A percentile compares a stretch with the other conserved stretches of the same genome.
phyloP scores from a whole-genome alignment of 1,139 yeast genomes.

The Protomyces arabidopsidicola region DNA sequence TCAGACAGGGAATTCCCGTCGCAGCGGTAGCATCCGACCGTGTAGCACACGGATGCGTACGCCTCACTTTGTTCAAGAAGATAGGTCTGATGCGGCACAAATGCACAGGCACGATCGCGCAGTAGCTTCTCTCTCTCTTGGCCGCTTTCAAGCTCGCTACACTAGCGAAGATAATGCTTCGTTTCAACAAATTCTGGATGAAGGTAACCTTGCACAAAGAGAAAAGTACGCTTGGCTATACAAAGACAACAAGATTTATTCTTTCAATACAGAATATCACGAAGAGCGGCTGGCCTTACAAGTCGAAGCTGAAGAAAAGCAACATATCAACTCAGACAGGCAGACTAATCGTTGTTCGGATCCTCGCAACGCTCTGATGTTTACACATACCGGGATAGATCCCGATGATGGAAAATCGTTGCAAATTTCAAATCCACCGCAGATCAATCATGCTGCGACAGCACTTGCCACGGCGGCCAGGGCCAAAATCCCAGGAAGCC shows the following conservation, averaged over 20 bases:
- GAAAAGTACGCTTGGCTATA: slow-evolving; percentile 36
- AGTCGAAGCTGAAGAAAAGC: not conserved
- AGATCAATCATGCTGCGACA: not conserved
- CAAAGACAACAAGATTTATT: slow-evolving; percentile 33
- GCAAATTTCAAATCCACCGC: not conserved
- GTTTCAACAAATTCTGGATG: slow-evolving; percentile 36
- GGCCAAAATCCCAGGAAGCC: not conserved
- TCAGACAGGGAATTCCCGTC: not conserved
- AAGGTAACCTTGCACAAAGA: slow-evolving; percentile 33
- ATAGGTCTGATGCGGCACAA: not conserved
- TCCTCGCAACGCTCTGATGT: slow-evolving; percentile 36
- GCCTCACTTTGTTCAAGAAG: not conserved
- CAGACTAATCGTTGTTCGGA: slow-evolving; percentile 28
- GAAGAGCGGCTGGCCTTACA: not conserved
- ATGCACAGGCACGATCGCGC: not conserved
- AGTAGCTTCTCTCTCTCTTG: slow-evolving; percentile 25
- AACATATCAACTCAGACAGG: slow-evolving; percentile 28
- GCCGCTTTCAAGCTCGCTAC: slow-evolving; percentile 36
- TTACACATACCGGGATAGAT: slow-evolving; percentile 31
- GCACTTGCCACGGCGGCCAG: slow-evolving; percentile 14
- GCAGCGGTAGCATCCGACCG: slow-evolving; percentile 6
- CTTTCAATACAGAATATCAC: slow-evolving; percentile 2
- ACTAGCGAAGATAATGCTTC: slow-evolving; percentile 42
- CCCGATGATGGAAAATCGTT: slow-evolving; percentile 8
- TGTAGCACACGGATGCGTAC: not conserved